phyloP scores from a whole-genome alignment of 164 flowering plant genomes.

The Nymphaea thermarum region DNA sequence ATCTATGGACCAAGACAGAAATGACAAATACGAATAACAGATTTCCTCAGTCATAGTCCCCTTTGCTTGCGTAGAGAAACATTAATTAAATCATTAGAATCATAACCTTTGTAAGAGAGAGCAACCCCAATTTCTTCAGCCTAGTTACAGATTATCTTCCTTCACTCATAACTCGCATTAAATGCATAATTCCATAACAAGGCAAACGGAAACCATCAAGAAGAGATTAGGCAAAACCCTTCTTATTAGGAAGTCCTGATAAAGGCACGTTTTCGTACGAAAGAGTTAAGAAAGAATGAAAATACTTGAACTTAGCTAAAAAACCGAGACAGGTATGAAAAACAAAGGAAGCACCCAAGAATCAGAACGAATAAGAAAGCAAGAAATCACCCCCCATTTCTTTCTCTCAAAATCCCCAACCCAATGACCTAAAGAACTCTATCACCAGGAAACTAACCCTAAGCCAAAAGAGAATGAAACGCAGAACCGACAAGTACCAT shows the following conservation, averaged over 20 bases:
- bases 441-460: too few relatives aligned
- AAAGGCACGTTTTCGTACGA: not conserved
- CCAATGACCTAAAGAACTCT: not conserved
- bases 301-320: not conserved
- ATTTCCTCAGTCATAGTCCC: too few relatives aligned
- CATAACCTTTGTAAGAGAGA: not conserved
- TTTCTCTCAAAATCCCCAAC: not conserved
- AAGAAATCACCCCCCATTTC: not conserved
- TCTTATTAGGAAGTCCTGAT: not conserved
- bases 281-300: not conserved
- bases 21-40: too few relatives aligned
- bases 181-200: not conserved
- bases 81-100: not conserved
- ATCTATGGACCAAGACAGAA: too few relatives aligned
- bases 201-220: not conserved
- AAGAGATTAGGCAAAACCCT: not conserved
- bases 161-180: not conserved
- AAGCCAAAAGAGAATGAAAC: not conserved
- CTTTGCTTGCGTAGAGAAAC: not conserved
- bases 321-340: not conserved
- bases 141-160: not conserved
- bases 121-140: too few relatives aligned
- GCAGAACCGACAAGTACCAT: not conserved
- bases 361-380: not conserved
- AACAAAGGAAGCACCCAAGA: not conserved